phyloP scores from a whole-genome alignment of 2,329 filamentous ascomycete species.

The Sporothrix euskadiensis region DNA sequence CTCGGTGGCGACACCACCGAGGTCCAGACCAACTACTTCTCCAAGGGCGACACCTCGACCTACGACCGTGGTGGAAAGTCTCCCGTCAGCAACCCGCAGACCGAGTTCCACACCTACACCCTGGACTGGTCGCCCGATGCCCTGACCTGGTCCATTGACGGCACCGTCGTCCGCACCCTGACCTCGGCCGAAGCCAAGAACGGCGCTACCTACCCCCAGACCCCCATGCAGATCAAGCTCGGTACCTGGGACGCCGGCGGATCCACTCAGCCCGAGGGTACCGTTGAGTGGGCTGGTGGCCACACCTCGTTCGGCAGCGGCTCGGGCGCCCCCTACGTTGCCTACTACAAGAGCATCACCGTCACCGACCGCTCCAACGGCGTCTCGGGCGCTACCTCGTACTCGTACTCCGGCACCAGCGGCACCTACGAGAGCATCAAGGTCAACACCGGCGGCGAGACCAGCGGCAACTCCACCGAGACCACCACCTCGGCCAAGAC shows the following conservation, averaged over 20 bases:
- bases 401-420: conserved; percentile 52
- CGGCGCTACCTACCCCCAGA: conserved; percentile 65
- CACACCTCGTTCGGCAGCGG: conserved; percentile 52
- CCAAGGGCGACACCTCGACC: conserved; percentile 69
- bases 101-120: conserved; percentile 62
- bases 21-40: conserved; percentile 86
- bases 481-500: conserved; percentile 31
- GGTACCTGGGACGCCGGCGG: conserved; percentile 58
- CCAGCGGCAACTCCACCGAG: conserved; percentile 29
- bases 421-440: conserved; percentile 56
- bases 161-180: conserved; percentile 48
- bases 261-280: conserved; percentile 54
- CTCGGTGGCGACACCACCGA: conserved; percentile 71
- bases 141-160: conserved; percentile 62
- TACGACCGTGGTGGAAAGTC: conserved; percentile 67
- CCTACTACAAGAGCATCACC: conserved; percentile 58
- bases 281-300: conserved; percentile 68
- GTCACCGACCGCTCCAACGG: conserved; percentile 58
- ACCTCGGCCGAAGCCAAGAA: conserved; percentile 50
- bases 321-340: conserved; percentile 52
- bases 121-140: conserved; percentile 64
- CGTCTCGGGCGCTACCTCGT: conserved; percentile 51
- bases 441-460: conserved; percentile 44
- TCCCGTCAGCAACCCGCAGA: conserved; percentile 57
- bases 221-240: conserved; percentile 66